Evolutionary conservation across 208 protist genomes (phyloP).

Genomic region (Crithidia thermophila): DNA sequence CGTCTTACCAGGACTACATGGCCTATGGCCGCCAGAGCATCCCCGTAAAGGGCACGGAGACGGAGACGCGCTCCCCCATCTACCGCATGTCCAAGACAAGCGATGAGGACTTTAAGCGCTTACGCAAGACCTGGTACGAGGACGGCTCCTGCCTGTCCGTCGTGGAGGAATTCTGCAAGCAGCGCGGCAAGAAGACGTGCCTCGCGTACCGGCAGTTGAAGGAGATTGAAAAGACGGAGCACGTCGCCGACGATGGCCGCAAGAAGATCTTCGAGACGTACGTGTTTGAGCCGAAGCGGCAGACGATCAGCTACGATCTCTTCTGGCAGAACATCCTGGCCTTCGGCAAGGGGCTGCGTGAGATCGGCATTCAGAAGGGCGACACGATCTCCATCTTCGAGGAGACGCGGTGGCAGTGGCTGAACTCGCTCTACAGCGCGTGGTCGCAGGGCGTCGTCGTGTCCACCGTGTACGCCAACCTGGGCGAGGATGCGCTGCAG

Average conservation of each 20-base stretch:
- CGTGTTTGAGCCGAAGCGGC: slow-evolving; percentile 57
- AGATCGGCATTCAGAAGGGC: slow-evolving; percentile 61
- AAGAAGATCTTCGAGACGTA: slow-evolving; percentile 63
- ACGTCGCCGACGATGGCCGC: slow-evolving; percentile 41
- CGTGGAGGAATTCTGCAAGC: slow-evolving; percentile 46
- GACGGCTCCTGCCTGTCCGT: slow-evolving; percentile 39
- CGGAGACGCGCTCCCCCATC: slow-evolving; percentile 46
- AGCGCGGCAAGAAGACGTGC: slow-evolving; percentile 47
- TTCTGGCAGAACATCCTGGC: slow-evolving; percentile 57
- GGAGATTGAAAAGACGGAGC: slow-evolving; percentile 42
- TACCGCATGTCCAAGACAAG: slow-evolving; percentile 68
- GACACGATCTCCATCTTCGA: slow-evolving; percentile 69
- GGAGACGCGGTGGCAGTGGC: slow-evolving; percentile 89
- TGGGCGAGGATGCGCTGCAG: slow-evolving; percentile 78
- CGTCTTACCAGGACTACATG: slow-evolving; percentile 43
- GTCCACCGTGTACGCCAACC: slow-evolving; percentile 84
- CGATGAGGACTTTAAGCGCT: slow-evolving; percentile 46
- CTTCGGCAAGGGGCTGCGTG: slow-evolving; percentile 53
- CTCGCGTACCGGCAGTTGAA: slow-evolving; percentile 59
- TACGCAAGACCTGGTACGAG: slow-evolving; percentile 48
- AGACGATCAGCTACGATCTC: slow-evolving; percentile 54
- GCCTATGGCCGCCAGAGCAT: slow-evolving; percentile 43
- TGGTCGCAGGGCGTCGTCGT: slow-evolving; percentile 73
- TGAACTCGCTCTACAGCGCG: slow-evolving; percentile 60
- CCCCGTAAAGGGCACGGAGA: slow-evolving; percentile 43